Evolutionary conservation across 139 green algal genomes (phyloP).

Genomic region (Chlorella sp.): DNA sequence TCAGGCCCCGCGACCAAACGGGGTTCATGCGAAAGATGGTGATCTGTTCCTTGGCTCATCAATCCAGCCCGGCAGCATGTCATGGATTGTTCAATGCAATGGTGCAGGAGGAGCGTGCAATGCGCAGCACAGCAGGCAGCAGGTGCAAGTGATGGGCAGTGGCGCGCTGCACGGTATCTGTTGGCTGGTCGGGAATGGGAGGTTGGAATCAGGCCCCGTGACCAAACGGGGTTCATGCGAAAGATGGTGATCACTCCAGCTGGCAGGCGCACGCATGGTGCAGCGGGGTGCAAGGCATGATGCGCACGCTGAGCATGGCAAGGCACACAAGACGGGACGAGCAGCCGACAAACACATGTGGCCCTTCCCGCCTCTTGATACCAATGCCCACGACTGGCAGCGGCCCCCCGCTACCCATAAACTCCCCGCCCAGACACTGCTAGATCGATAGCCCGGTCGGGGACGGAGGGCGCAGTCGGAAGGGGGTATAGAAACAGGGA

Average conservation of each 20-base stretch:
- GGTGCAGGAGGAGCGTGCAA: no score
- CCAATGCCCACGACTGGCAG: no score
- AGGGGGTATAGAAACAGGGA: no score
- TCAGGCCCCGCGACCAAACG: conserved; percentile 25
- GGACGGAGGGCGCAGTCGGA: no score
- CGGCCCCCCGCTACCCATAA: no score
- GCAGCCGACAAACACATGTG: no score
- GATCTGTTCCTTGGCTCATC: conserved; percentile 39
- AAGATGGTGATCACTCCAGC: conserved; percentile 33
- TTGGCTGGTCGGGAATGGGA: conserved; percentile 25
- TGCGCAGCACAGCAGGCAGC: no score
- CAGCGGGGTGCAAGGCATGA: background rate
- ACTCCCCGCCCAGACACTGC: no score
- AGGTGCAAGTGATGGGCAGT: no score
- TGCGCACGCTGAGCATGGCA: background rate
- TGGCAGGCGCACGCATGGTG: background rate
- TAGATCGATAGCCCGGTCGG: no score
- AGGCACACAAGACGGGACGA: background rate
- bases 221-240: conserved; percentile 34
- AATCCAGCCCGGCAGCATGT: conserved; percentile 8
- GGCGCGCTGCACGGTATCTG: no score
- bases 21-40: conserved; percentile 45
- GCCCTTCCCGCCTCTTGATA: background rate
- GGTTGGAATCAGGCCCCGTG: conserved; percentile 33
- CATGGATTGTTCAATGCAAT: no score